Evolutionary conservation across 805 yeast species (phyloP).

Genomic region (Saccharomycopsis synnaedendra): DNA sequence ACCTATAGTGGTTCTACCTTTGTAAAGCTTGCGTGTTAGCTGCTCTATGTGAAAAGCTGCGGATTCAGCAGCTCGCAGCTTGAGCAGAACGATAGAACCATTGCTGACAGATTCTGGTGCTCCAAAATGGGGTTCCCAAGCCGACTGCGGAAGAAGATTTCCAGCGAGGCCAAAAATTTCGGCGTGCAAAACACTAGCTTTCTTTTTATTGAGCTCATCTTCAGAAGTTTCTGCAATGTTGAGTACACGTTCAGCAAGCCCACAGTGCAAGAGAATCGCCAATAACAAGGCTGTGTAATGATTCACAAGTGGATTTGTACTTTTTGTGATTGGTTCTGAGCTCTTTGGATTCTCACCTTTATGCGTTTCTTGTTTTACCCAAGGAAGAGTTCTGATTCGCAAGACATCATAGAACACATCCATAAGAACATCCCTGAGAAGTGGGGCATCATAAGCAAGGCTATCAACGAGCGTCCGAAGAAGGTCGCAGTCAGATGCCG

Average conservation of each 20-base stretch:
- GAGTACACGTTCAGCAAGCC: slow-evolving; percentile 37
- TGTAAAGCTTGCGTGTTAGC: slow-evolving; percentile 28
- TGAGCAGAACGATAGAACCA: not conserved
- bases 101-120: not conserved
- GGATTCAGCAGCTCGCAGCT: slow-evolving; percentile 21
- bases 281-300: slow-evolving; percentile 61
- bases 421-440: slow-evolving; percentile 49
- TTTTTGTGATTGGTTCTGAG: slow-evolving; percentile 4
- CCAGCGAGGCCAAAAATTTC: slow-evolving; percentile 48
- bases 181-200: slow-evolving; percentile 53
- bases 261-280: slow-evolving; percentile 42
- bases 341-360: slow-evolving; percentile 7
- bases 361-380: slow-evolving; percentile 23
- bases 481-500: slow-evolving; percentile 43
- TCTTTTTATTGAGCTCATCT: slow-evolving; percentile 37
- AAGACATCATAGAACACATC: slow-evolving; percentile 65
- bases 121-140: slow-evolving; percentile 18
- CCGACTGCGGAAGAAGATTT: slow-evolving; percentile 40
- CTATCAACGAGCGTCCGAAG: slow-evolving; percentile 49
- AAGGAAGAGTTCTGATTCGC: slow-evolving; percentile 45
- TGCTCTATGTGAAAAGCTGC: slow-evolving; percentile 39
- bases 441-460: slow-evolving; percentile 44
- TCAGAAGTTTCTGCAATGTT: slow-evolving; percentile 29
- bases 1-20: slow-evolving; percentile 24
- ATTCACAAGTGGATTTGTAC: slow-evolving; percentile 21